Evolutionary conservation across 2,329 filamentous ascomycete genomes (phyloP), one percentile per base, ranked within the genome.

Genomic region (Anthostomella pinea): DNA sequence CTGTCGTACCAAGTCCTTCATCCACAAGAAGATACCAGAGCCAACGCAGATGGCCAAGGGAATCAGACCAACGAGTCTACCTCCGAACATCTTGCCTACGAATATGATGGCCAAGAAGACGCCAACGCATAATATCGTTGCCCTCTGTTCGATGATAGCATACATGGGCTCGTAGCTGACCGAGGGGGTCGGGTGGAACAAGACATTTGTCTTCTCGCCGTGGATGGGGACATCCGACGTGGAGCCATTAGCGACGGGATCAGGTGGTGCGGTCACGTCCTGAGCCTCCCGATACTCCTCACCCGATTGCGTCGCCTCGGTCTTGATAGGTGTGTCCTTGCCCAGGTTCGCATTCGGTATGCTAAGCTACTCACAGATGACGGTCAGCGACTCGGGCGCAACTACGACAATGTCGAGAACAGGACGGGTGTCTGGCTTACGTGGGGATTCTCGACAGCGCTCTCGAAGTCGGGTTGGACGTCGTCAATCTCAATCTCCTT

Each of bases 201-300:
- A 75, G 13, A 97, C 83, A 45, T 95, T 96, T 3, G 93, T 97
- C 74, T 93, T 96, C 59, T 97, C 91, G 54, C 90, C 91, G 57
- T 90, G 86, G 40, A 97, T 95, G 3, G 93, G 93, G 2, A 97
- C 89, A 63, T 97, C 93, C 17, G 87, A 90, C 0, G 91, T 97
- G 21, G 83, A 80, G 16, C 88, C 87, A 39, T 83, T 75, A 11
- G 83, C 81, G 14, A 95, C 72, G 1, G 91, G 91, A 49, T 94
- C 90, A 1, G 91, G 91, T 2, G 91, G 91, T 1, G 91, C 87
- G 0, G 88, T 95, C 39, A 95, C 72, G 63, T 97, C 91, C 64
- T 96, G 91, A 8, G 81, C 86, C 39, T 84, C 59, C 46, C 85
- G 86, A 63, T 97, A 96, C 46, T 95, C 86, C 41, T 83, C 75